A percentile compares a stretch with the other conserved stretches of the same genome.
Conservation (phyloP, 768 basidiomycete species). For the Naematelia aurantialba region DNA sequence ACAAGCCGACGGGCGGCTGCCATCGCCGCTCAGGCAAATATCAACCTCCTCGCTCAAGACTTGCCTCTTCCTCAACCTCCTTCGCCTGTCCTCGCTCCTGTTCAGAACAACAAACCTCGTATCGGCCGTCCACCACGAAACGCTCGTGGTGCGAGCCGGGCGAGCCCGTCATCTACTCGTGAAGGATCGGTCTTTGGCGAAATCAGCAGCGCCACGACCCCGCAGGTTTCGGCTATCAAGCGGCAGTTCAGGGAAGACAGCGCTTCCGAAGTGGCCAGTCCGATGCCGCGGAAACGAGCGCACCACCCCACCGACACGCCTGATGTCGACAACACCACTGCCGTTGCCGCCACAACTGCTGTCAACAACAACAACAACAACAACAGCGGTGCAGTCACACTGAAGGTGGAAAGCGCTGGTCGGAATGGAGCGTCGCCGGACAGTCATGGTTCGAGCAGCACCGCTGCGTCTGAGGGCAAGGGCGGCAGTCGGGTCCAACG, state of each 20-base stretch:
- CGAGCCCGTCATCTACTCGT: slow-evolving; percentile 22
- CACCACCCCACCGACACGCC: slow-evolving; percentile 57
- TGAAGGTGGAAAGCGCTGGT: neutral
- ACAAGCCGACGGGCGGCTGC: slow-evolving; percentile 75
- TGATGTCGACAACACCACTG: neutral
- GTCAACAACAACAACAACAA: neutral
- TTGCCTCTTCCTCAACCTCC: slow-evolving; percentile 54
- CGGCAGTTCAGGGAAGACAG: slow-evolving; percentile 24
- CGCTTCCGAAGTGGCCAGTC: slow-evolving; percentile 17
- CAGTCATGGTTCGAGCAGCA: neutral
- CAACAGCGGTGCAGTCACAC: too few relatives aligned
- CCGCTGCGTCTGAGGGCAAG: neutral
- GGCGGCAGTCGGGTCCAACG: neutral
- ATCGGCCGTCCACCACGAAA: slow-evolving; percentile 14
- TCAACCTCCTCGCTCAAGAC: slow-evolving; percentile 53
- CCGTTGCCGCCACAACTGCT: slow-evolving; percentile 1
- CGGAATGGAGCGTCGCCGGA: neutral
- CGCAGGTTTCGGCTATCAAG: slow-evolving; percentile 18
- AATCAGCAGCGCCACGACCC: slow-evolving; percentile 1
- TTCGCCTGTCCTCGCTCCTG: slow-evolving; percentile 59
- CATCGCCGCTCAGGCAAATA: slow-evolving; percentile 89
- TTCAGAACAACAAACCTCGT: slow-evolving; percentile 7
- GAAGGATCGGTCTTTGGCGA: slow-evolving; percentile 23
- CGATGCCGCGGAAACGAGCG: slow-evolving; percentile 4
- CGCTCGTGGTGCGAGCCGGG: slow-evolving; percentile 13